Evolutionary conservation across 371 early-diverging fungal genomes (phyloP), one percentile per base, ranked within the genome.

Genomic region (Mucor mucedo): DNA sequence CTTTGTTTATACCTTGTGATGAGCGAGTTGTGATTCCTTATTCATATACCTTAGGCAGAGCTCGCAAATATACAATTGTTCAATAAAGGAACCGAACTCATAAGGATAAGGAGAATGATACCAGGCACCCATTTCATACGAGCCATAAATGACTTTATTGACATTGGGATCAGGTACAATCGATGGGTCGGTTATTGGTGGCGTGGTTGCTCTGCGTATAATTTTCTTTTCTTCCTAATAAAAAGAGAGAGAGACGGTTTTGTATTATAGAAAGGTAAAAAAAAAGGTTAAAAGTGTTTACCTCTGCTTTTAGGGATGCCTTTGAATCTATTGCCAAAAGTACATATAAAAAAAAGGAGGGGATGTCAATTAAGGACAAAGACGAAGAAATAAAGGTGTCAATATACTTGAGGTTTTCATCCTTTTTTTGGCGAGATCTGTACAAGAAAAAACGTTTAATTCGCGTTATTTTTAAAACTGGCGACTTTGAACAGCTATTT

Each of bases 101-200:
- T 87, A 88, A 0, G 99, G 99, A 72, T 95, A 98, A 7, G 98
- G 97, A 21, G 97, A 91, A 65, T 92, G 87, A 76, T 97, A 98
- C 97, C 97, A 97, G 1, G 95, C 86, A 11, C 89, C 86, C 13
- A 93, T 90, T 57, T 87, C 84, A 68, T 84, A 90, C 27, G 78
- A 70, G 8, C 91, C 92, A 54, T 91, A 86, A 11, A 87, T 60
- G 5, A 91, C 81, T 66, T 69, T 77, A 55, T 83, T 71, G 4
- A 86, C 78, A 55, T 86, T 86, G n/a, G 77, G 57, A 32, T 63
- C 62, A 16, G 70, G 69, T 14, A 60, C 63, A 2, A 63, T 33
- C 6, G 65, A 57, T 5, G 68, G 65, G 30, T 74, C 75, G 21
- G 63, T 48, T 21, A 65, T 41, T 29, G 67, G 63, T 39, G 73